Percentiles rank a stretch among this genome's conserved stretches.
Conservation (phyloP, 257 asterid species). For the Solanum habrochaites region DNA sequence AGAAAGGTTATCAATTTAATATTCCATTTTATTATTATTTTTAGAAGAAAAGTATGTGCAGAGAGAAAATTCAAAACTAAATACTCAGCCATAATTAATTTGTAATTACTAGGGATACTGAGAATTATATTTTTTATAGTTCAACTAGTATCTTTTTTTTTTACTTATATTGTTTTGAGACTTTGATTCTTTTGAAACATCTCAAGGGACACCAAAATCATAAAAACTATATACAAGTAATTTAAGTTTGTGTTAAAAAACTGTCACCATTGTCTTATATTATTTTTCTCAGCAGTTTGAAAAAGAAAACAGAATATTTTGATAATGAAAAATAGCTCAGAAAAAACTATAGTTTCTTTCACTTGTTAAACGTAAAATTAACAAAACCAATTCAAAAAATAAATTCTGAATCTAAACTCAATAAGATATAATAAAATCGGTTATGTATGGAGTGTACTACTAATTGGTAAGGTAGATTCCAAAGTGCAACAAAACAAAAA, state of each 20-base stretch:
- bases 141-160: neutral
- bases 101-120: neutral
- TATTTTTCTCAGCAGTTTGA: neutral
- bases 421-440: neutral
- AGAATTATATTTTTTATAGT: neutral
- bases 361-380: neutral
- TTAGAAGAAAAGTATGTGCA: neutral
- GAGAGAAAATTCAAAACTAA: neutral
- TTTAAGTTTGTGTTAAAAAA: neutral
- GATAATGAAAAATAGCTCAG: neutral
- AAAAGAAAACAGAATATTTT: neutral
- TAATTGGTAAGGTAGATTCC: neutral
- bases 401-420: neutral
- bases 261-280: neutral
- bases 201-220: neutral
- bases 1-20: neutral
- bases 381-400: neutral
- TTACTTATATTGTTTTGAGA: neutral
- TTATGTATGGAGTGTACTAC: accelerated
- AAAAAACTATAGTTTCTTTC: neutral
- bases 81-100: neutral
- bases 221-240: neutral
- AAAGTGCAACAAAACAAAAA: neutral
- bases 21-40: neutral
- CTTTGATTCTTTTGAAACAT: neutral